Percentiles rank a stretch among this genome's conserved stretches.
phyloP scores from a whole-genome alignment of 805 yeast genomes.

The Sungouiozyma intestinalis region DNA sequence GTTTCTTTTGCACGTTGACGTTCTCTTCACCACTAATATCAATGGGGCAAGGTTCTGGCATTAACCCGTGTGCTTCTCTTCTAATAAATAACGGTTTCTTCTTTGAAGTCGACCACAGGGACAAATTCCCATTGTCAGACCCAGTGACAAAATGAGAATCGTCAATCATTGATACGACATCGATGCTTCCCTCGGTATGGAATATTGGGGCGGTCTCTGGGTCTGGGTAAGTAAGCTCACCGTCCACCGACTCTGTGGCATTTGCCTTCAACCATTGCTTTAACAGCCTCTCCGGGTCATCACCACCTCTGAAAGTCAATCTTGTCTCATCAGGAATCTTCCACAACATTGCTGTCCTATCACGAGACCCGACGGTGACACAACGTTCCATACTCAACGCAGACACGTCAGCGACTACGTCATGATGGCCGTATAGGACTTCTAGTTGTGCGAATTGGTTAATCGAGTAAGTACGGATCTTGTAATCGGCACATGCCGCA shows the following conservation, averaged over 20 bases:
- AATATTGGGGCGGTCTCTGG: constrained; percentile 31
- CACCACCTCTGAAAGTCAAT: constrained; percentile 88
- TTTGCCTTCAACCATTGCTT: constrained; percentile 29
- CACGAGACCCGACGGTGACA: constrained; percentile 91
- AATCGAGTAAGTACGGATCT: constrained; percentile 77
- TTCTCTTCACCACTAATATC: constrained; percentile 46
- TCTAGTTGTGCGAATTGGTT: constrained; percentile 85
- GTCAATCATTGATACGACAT: constrained; percentile 82
- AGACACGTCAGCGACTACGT: constrained; percentile 67
- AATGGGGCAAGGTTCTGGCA: constrained; percentile 38
- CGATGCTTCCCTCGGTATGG: constrained; percentile 77
- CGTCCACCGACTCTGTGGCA: constrained; percentile 23
- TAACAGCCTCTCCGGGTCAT: constrained; percentile 37
- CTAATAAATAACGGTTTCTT: constrained; percentile 72
- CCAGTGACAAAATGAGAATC: constrained; percentile 91
- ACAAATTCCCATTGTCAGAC: constrained; percentile 82
- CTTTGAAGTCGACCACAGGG: constrained; percentile 85
- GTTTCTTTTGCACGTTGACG: constrained; percentile 29
- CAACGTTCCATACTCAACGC: constrained; percentile 83
- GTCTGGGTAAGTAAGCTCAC: constrained; percentile 22
- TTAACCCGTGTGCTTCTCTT: constrained; percentile 69
- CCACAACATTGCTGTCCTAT: constrained; percentile 93
- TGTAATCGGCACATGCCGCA: constrained; percentile 87
- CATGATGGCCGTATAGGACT: constrained; percentile 92
- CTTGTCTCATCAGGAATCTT: constrained; percentile 92